phyloP scores from a whole-genome alignment of 768 basidiomycete species.

The Crepidotus variabilis region DNA sequence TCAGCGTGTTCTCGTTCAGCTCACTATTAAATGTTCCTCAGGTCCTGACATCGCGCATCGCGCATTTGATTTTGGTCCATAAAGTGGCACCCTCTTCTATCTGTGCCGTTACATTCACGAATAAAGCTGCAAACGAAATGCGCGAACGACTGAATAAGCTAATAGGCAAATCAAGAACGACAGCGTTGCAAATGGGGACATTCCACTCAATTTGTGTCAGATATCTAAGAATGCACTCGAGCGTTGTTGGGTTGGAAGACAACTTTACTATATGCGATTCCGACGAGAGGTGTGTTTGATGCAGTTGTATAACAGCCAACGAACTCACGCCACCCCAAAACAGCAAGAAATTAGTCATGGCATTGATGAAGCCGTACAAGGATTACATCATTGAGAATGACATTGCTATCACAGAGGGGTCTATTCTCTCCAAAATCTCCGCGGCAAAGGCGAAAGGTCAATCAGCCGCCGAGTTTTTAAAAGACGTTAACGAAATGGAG shows the following conservation, averaged over 20 bases:
- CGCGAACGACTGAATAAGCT: conserved; percentile 60
- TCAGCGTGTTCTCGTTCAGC: not conserved
- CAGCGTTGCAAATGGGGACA: conserved; percentile 64
- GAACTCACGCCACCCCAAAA: conserved; percentile 1
- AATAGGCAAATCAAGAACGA: conserved; percentile 56
- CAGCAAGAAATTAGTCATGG: conserved; percentile 67
- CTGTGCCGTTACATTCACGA: conserved; percentile 84
- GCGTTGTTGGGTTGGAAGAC: conserved; percentile 50
- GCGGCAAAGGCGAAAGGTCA: conserved; percentile 70
- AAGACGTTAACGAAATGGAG: conserved; percentile 18
- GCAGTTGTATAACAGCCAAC: not conserved
- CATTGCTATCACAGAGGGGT: conserved; percentile 51
- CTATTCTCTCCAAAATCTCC: conserved; percentile 62
- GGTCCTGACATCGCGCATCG: conserved; percentile 68
- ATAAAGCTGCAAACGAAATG: conserved; percentile 91
- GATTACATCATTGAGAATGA: conserved; percentile 41
- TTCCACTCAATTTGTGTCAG: conserved; percentile 75
- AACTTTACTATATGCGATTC: conserved; percentile 86
- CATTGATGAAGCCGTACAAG: conserved; percentile 54
- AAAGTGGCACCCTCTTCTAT: conserved; percentile 51
- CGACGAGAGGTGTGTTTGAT: conserved; percentile 60
- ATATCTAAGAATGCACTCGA: conserved; percentile 66
- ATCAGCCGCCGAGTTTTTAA: conserved; percentile 43
- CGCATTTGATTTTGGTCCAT: conserved; percentile 56
- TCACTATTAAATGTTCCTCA: conserved; percentile 15